Base-by-base conservation (phyloP, 2,329 filamentous ascomycete species). In the Aspergillus unguis region DNA sequence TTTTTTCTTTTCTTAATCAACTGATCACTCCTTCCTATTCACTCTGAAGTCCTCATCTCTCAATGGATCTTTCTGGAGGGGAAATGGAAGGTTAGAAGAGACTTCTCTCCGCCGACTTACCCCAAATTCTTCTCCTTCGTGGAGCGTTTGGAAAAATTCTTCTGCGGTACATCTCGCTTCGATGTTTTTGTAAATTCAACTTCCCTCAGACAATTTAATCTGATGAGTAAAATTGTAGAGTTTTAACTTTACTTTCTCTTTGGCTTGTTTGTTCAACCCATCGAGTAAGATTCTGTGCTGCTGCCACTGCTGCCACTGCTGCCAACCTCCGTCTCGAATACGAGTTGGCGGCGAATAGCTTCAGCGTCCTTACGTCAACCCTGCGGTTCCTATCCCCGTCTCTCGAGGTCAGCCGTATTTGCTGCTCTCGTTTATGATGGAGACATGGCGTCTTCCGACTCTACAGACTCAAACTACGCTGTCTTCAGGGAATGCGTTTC, bases 401-500 rank as follows among this genome's bases (percentile, higher is more conserved):
- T 17, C 17, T 17, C 17, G 17, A 17, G 17, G 17, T 17, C 17
- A 17, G 17, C 17, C 17, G 17, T 17, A 17, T 17, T 17, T 17
- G 17, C 17, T 17, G 17, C 17, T 17, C 17, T 17, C 17, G 17
- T 17, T 17, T 17, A 17, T 17, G 17, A 17, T 17, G 17, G 17
- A 17, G 17, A 32, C 11, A 78, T 82, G 26, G 83, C 80, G 9
- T 48, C 52, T 29, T 29, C 44, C 28, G 47, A 35, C 28, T 26
- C 51, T 27, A 40, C 28, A 3, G 31, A 48, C 48, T 59, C 65
- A 36, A 89, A 89, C 62, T 86, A 83, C 66, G 80, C 84, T 48
- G 75, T 84, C 43, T 91, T 94, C 69, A 79, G 86, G 49, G 90
- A 94, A 63, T 88, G 83, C 64, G 75, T 94, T 55, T 87, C 88